These are phyloP conservation scores for Cokeromyces recurvatus DNA, from an alignment of 371 early-diverging fungal genomes.

Conservation along the genomic window DNA sequence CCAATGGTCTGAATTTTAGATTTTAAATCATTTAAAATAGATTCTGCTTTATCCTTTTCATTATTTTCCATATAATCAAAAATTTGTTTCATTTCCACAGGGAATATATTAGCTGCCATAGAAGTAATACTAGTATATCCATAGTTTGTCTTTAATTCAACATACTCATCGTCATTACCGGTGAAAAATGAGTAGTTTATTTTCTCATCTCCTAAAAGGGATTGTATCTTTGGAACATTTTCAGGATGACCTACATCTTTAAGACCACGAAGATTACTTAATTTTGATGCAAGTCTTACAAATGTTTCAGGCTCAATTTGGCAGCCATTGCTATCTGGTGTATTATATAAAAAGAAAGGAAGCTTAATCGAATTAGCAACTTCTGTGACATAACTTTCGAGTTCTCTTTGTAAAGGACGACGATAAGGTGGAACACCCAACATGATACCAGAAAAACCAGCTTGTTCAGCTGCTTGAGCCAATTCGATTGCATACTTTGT, in stretches of 20 bases:
- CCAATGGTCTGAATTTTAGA: conserved; percentile 10
- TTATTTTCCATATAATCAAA: conserved; percentile 5
- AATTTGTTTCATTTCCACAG: conserved; percentile 6
- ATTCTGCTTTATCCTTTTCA: conserved; percentile 11
- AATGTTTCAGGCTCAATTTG: conserved; percentile 18
- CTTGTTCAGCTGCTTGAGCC: conserved; percentile 13
- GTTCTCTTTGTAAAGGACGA: conserved; percentile 16
- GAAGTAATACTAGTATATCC: conserved; percentile 25
- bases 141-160: conserved; percentile 5
- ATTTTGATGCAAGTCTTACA: neutral
- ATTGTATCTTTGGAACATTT: conserved; percentile 19
- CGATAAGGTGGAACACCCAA: conserved; percentile 35
- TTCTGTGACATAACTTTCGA: conserved; percentile 12
- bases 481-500: conserved; percentile 25
- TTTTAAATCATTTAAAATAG: conserved; percentile 1
- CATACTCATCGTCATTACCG: conserved; percentile 9
- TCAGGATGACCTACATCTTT: conserved; percentile 21
- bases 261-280: conserved; percentile 14
- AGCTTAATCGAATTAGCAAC: conserved; percentile 13
- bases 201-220: neutral
- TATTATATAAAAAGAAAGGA: conserved; percentile 29
- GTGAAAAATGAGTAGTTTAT: conserved; percentile 12
- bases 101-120: conserved; percentile 21
- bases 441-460: conserved; percentile 25
- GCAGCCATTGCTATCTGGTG: conserved; percentile 20